Evolutionary conservation across 352 stramenopile species (phyloP).

Genomic region (Pythium monospermum): DNA sequence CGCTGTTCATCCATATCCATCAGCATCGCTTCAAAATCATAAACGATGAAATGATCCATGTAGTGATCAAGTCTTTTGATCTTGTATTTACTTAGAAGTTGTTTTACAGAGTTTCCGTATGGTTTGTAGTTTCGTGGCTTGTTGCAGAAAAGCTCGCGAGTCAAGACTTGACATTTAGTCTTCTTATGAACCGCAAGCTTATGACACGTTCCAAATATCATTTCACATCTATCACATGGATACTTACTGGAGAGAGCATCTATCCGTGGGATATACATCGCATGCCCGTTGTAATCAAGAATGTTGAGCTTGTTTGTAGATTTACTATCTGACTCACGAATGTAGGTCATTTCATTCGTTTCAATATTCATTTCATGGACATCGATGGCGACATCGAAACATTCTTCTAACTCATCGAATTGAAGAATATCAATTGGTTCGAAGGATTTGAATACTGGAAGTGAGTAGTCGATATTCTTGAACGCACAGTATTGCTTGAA

Average conservation of each 20-base stretch:
- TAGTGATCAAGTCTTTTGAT: constrained; percentile 20
- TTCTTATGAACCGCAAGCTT: constrained; percentile 19
- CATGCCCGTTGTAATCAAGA: constrained; percentile 16
- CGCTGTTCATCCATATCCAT: not conserved
- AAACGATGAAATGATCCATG: constrained; percentile 15
- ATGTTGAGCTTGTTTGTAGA: constrained; percentile 21
- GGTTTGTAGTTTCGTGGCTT: constrained; percentile 15
- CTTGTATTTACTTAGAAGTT: constrained; percentile 13
- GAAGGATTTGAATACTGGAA: constrained; percentile 7
- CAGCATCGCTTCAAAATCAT: constrained; percentile 14
- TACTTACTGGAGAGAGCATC: constrained; percentile 11
- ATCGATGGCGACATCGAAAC: constrained; percentile 16
- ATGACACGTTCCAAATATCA: constrained; percentile 13
- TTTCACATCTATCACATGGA: constrained; percentile 12
- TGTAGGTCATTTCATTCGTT: constrained; percentile 6
- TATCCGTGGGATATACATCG: constrained; percentile 23
- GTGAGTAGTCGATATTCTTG: constrained; percentile 5
- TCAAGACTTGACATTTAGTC: constrained; percentile 17
- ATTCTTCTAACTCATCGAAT: constrained; percentile 19
- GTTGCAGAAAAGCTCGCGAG: not conserved
- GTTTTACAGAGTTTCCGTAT: constrained; percentile 10
- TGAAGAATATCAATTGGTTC: constrained; percentile 20
- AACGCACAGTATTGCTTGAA: constrained; percentile 14
- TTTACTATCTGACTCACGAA: constrained; percentile 1
- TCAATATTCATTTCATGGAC: constrained; percentile 17